phyloP scores from a whole-genome alignment of 371 early-diverging fungal genomes.

The Mortierella sp. region DNA sequence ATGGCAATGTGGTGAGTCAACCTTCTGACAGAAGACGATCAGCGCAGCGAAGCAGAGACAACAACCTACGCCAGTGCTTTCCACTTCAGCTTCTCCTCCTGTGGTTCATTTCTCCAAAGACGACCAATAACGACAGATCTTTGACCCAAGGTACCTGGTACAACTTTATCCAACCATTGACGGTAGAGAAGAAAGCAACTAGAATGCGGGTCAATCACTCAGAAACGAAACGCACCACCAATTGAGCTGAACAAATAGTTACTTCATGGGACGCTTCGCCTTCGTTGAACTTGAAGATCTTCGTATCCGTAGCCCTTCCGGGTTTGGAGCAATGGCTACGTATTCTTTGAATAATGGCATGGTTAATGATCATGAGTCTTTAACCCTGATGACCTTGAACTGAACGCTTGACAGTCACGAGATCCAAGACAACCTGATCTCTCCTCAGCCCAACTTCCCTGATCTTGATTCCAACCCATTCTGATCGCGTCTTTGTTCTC shows the following conservation, averaged over 20 bases:
- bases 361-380: not conserved
- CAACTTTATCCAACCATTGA: not conserved
- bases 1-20: not conserved
- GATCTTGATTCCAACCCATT: no score
- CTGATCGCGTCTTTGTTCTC: no score
- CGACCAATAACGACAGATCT: slow-evolving; percentile 1
- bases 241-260: not conserved
- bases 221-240: not conserved
- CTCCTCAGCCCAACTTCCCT: no score
- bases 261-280: slow-evolving; percentile 2
- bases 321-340: not conserved
- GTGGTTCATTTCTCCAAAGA: slow-evolving; percentile 8
- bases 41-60: not conserved
- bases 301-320: no score
- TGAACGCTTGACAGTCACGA: no score
- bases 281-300: not conserved
- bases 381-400: no score
- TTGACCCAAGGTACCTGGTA: not conserved
- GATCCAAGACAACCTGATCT: not conserved
- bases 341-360: not conserved
- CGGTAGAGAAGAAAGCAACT: slow-evolving; percentile 7
- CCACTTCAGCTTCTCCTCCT: slow-evolving; percentile 8
- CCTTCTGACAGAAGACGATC: not conserved
- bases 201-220: not conserved
- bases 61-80: not conserved